Percentiles rank a stretch among this genome's conserved stretches.
Conservation (phyloP, 352 stramenopile species). For the Pythium volutum region DNA sequence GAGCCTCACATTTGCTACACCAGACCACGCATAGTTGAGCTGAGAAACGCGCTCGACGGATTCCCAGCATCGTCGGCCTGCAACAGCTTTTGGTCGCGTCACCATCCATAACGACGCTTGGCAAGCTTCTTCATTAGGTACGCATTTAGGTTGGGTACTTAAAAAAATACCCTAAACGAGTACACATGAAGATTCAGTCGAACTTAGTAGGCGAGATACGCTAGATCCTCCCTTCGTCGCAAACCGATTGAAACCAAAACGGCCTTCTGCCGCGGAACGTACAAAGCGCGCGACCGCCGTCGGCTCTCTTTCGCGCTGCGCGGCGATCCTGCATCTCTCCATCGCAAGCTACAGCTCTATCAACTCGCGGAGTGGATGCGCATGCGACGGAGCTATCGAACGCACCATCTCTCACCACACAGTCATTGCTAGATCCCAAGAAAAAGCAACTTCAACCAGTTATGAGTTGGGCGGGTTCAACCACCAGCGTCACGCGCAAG, state of each 20-base stretch:
- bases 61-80: no score
- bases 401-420: neutral
- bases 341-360: neutral
- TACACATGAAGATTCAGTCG: neutral
- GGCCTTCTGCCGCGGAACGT: neutral
- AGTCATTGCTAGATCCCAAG: neutral
- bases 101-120: neutral
- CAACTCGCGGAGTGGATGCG: neutral
- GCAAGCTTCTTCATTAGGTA: neutral
- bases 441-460: slow-evolving; percentile 14
- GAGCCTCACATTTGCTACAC: no score
- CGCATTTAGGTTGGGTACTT: neutral
- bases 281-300: neutral
- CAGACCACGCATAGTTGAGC: no score
- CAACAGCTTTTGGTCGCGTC: no score
- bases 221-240: neutral
- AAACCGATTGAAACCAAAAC: slow-evolving; percentile 5
- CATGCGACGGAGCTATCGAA: neutral
- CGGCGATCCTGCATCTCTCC: neutral
- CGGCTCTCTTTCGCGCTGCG: neutral
- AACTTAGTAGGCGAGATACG: slow-evolving; percentile 4
- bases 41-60: no score
- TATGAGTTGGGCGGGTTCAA: slow-evolving; percentile 11
- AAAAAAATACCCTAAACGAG: neutral
- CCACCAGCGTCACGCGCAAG: neutral